These are phyloP conservation scores for Termitomyces sp. DNA, from an alignment of 768 basidiomycete species.

Conservation along the genomic window DNA sequence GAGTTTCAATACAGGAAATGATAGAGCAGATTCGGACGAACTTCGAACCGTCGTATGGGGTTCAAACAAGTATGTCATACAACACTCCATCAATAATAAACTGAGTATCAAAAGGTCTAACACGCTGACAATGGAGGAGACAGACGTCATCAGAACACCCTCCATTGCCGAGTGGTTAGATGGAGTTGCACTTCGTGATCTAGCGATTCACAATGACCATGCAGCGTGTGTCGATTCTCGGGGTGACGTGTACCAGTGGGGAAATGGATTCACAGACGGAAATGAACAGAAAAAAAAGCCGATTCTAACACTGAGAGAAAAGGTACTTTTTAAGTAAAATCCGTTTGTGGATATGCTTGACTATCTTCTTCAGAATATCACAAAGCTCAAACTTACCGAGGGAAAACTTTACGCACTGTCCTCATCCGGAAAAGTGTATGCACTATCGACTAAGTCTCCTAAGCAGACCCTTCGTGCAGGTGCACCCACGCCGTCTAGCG, in stretches of 20 bases:
- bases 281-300: slow-evolving; percentile 30
- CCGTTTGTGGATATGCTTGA: not conserved
- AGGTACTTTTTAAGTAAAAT: slow-evolving; percentile 33
- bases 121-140: slow-evolving; percentile 34
- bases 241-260: slow-evolving; percentile 87
- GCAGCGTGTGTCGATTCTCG: slow-evolving; percentile 74
- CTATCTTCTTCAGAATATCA: slow-evolving; percentile 51
- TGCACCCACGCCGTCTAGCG: slow-evolving; percentile 35
- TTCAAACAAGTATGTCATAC: slow-evolving; percentile 54
- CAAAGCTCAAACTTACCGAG: slow-evolving; percentile 53
- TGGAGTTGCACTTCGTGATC: slow-evolving; percentile 66
- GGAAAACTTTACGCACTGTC: slow-evolving; percentile 75
- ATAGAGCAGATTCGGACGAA: slow-evolving; percentile 21
- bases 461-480: slow-evolving; percentile 40
- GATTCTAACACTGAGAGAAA: slow-evolving; percentile 54
- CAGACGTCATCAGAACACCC: slow-evolving; percentile 44
- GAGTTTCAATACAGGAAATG: slow-evolving; percentile 6
- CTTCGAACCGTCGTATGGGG: slow-evolving; percentile 65
- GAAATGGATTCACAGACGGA: slow-evolving; percentile 51
- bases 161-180: slow-evolving; percentile 53
- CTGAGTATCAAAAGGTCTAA: slow-evolving; percentile 33
- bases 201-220: slow-evolving; percentile 60
- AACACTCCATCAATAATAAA: not conserved
- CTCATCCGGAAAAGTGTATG: slow-evolving; percentile 69
- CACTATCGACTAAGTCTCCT: slow-evolving; percentile 47